These are phyloP conservation scores for Pinguiococcus pyrenoidosus DNA, from an alignment of 108 stramenopile species.

Conservation along the genomic window DNA sequence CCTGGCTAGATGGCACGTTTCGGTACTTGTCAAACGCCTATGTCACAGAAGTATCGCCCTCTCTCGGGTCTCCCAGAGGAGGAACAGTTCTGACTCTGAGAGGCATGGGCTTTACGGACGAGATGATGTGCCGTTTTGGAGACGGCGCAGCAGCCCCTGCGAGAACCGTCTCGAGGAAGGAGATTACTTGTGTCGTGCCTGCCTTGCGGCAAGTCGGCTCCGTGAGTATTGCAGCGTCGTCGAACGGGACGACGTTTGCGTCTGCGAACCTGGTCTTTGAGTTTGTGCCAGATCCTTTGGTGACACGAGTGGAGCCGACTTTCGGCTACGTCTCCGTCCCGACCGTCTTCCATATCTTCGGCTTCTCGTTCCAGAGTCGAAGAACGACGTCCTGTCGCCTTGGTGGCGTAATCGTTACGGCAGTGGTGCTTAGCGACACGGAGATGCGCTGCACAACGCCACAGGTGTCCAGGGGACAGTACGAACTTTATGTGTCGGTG, in stretches of 20 bases:
- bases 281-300: conserved; percentile 1
- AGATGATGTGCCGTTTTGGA: conserved; percentile 11
- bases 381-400: too few species aligned
- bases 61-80: conserved; percentile 1
- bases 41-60: neutral
- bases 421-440: neutral
- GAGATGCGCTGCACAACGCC: too few species aligned
- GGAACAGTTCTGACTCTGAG: neutral
- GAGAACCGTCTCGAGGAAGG: neutral
- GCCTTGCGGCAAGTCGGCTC: neutral
- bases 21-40: neutral
- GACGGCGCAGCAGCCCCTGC: too few species aligned
- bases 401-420: neutral
- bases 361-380: too few species aligned
- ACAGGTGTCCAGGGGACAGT: too few species aligned
- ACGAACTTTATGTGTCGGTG: too few species aligned
- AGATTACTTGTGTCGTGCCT: neutral
- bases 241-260: neutral
- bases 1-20: conserved; percentile 1
- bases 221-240: neutral
- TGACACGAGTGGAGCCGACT: conserved; percentile 7
- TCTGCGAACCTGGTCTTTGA: too few species aligned
- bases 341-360: too few species aligned
- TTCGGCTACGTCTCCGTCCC: conserved; percentile 5
- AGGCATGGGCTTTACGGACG: conserved; percentile 7